A percentile compares a stretch with the other conserved stretches of the same genome.
Conservation (phyloP, 495 filamentous ascomycete genomes). For the Xeromyces bisporus region DNA sequence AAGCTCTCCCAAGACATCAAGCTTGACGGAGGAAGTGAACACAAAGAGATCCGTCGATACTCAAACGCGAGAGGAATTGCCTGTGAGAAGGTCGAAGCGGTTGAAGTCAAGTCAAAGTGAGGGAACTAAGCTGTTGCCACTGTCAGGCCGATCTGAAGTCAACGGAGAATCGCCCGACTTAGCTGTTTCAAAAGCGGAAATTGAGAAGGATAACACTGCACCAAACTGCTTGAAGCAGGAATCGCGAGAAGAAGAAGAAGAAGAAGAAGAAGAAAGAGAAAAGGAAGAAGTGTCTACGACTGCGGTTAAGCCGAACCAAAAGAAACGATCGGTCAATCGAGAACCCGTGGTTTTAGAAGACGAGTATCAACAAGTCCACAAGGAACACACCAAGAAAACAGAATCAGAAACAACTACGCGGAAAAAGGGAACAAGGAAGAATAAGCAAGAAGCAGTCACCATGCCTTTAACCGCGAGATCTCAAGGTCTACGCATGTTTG, state of each 20-base stretch:
- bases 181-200: background rate
- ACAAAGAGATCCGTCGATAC: constrained; percentile 6
- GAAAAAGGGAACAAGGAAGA: constrained; percentile 20
- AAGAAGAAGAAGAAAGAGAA: constrained; percentile 4
- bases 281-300: background rate
- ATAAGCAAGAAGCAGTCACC: constrained; percentile 25
- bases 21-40: constrained; percentile 2
- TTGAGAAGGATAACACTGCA: constrained; percentile 2
- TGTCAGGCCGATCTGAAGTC: background rate
- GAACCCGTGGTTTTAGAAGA: constrained; percentile 7
- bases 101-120: constrained; percentile 12
- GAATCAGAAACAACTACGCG: background rate
- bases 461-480: constrained; percentile 58
- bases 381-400: background rate
- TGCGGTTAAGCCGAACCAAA: background rate
- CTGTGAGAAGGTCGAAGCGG: constrained; percentile 23
- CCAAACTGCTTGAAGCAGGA: constrained; percentile 10
- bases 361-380: constrained; percentile 4
- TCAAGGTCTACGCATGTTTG: constrained; percentile 54
- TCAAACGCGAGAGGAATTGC: constrained; percentile 15
- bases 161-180: background rate
- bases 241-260: constrained; percentile 1
- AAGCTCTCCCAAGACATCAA: background rate
- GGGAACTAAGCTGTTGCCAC: background rate
- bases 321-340: constrained; percentile 2